A percentile compares a stretch with the other conserved stretches of the same genome.
Evolutionary conservation across 2,329 filamentous ascomycete genomes (phyloP).

Genomic region (Herpotrichia juniperi): DNA sequence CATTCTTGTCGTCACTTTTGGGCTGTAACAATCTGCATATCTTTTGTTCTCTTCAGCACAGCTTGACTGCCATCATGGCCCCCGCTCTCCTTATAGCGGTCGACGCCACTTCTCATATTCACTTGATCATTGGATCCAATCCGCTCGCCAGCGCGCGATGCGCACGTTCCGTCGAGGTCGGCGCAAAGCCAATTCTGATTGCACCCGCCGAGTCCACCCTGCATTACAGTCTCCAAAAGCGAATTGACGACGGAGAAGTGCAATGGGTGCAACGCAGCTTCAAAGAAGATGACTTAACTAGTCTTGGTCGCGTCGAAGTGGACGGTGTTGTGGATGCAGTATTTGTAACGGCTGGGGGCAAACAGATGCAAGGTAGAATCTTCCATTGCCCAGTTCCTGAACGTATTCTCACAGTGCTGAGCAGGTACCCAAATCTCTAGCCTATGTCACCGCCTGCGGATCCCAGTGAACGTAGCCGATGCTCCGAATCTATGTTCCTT

Average conservation of each 20-base stretch:
- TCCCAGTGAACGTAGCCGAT: slow-evolving; percentile 93
- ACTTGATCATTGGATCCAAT: slow-evolving; percentile 86
- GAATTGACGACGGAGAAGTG: slow-evolving; percentile 70
- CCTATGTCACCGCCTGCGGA: slow-evolving; percentile 78
- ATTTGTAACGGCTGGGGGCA: slow-evolving; percentile 74
- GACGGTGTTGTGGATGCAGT: slow-evolving; percentile 84
- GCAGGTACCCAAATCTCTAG: slow-evolving; percentile 71
- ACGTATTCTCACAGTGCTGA: slow-evolving; percentile 9
- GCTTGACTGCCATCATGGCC: slow-evolving; percentile 38
- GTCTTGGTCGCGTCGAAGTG: slow-evolving; percentile 80
- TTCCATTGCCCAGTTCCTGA: not conserved
- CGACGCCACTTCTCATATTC: slow-evolving; percentile 72
- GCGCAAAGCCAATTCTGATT: slow-evolving; percentile 80
- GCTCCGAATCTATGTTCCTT: slow-evolving; percentile 87
- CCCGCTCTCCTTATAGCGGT: slow-evolving; percentile 73
- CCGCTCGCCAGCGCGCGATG: slow-evolving; percentile 86
- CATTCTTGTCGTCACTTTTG: not conserved
- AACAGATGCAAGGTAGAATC: slow-evolving; percentile 54
- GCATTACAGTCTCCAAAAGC: slow-evolving; percentile 66
- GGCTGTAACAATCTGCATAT: not conserved
- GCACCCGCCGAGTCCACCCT: slow-evolving; percentile 68
- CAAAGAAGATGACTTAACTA: slow-evolving; percentile 72
- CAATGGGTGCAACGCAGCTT: slow-evolving; percentile 72
- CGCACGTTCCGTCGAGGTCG: slow-evolving; percentile 77
- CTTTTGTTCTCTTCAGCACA: not conserved